Conservation (phyloP, 192 early-diverging fungal genomes). For the Coemansia sp. region DNA sequence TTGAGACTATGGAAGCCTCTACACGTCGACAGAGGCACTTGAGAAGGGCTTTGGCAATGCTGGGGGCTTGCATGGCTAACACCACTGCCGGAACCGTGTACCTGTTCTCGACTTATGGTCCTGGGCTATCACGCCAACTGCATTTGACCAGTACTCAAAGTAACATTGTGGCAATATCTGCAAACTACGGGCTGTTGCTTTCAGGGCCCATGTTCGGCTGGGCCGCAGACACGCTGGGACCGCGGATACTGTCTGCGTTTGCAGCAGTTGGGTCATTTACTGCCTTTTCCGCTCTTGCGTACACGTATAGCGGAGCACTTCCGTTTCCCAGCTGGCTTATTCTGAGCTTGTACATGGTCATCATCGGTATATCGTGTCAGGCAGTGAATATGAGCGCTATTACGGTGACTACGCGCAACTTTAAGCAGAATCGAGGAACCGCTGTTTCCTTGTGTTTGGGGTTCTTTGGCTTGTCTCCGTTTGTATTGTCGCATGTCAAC, state of each 20-base stretch:
- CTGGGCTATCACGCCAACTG: constrained; percentile 52
- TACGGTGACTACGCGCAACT: constrained; percentile 63
- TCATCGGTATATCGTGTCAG: constrained; percentile 61
- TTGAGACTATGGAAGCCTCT: neutral
- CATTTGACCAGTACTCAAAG: constrained; percentile 60
- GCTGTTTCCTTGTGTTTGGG: constrained; percentile 64
- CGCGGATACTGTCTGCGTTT: constrained; percentile 39
- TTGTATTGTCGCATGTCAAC: constrained; percentile 62
- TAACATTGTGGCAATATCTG: constrained; percentile 62
- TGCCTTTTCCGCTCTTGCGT: constrained; percentile 46
- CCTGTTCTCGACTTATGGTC: constrained; percentile 64
- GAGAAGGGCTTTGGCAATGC: constrained; percentile 48
- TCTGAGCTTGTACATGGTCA: constrained; percentile 42
- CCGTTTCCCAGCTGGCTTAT: constrained; percentile 37
- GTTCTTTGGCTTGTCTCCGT: constrained; percentile 65
- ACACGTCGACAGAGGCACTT: constrained; percentile 42
- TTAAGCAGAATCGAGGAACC: constrained; percentile 57
- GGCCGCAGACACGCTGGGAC: constrained; percentile 56
- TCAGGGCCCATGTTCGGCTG: constrained; percentile 60
- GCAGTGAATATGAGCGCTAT: constrained; percentile 64
- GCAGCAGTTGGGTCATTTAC: constrained; percentile 40
- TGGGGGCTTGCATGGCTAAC: constrained; percentile 53
- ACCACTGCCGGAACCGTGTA: constrained; percentile 65
- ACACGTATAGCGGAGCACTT: constrained; percentile 42
- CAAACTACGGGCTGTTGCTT: constrained; percentile 67